Conservation (phyloP, 2,329 filamentous ascomycete species). For the Pseudogymnoascus sp. region DNA sequence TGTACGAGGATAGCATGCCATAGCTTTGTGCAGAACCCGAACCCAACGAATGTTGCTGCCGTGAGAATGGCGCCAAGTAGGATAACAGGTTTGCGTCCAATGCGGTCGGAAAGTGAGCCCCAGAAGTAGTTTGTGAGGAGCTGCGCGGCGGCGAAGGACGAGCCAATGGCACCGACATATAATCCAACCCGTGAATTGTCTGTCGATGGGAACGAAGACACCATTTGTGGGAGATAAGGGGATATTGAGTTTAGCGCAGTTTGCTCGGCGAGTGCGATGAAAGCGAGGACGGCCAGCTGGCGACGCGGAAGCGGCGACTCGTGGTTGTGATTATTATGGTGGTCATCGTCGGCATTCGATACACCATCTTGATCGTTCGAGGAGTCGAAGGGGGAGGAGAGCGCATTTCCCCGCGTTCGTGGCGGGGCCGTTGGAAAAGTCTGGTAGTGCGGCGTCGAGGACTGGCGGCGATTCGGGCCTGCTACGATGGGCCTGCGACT, state of each 20-base stretch:
- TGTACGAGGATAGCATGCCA: conserved; percentile 84
- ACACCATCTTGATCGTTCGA: conserved; percentile 26
- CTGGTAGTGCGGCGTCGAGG: conserved; percentile 58
- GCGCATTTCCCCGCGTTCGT: conserved; percentile 47
- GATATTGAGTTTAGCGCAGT: conserved; percentile 94
- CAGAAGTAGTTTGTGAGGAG: conserved; percentile 87
- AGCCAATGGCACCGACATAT: conserved; percentile 86
- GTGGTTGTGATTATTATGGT: conserved; percentile 26
- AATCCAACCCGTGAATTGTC: conserved; percentile 64
- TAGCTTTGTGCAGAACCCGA: conserved; percentile 76
- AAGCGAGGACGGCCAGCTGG: conserved; percentile 76
- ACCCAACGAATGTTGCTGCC: conserved; percentile 70
- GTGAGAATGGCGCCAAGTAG: conserved; percentile 76
- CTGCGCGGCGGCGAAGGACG: conserved; percentile 85
- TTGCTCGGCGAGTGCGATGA: conserved; percentile 88
- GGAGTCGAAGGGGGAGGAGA: conserved; percentile 29
- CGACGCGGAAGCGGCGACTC: conserved; percentile 66
- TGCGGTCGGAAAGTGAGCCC: conserved; percentile 73
- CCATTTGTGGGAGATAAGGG: conserved; percentile 92
- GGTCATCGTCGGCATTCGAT: conserved; percentile 29
- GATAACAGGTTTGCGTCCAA: conserved; percentile 77
- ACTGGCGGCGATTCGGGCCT: conserved; percentile 23
- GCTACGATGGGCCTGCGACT: neutral
- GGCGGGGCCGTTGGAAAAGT: conserved; percentile 74
- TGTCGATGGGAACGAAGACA: conserved; percentile 74